Conservation (phyloP, 768 basidiomycete species). For the Leccinum rimulosum region DNA sequence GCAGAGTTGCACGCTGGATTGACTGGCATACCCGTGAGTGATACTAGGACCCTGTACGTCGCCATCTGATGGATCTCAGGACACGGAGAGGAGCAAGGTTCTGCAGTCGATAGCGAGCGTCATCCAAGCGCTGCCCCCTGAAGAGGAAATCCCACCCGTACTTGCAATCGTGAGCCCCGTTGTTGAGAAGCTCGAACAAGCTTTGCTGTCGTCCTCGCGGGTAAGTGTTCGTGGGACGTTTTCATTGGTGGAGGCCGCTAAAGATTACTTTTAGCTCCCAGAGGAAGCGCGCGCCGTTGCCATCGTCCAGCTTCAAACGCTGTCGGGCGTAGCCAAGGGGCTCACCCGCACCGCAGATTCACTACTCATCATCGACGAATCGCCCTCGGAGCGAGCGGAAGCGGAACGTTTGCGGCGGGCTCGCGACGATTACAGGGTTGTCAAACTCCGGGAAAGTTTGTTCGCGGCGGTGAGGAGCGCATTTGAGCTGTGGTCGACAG, state of each 20-base stretch:
- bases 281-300: constrained; percentile 67
- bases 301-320: constrained; percentile 72
- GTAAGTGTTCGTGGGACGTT: constrained; percentile 37
- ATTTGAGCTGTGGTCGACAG: constrained; percentile 76
- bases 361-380: constrained; percentile 54
- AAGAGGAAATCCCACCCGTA: constrained; percentile 74
- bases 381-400: constrained; percentile 51
- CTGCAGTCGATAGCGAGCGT: constrained; percentile 92
- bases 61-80: constrained; percentile 38
- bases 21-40: constrained; percentile 66
- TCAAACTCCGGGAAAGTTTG: constrained; percentile 64
- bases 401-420: constrained; percentile 55
- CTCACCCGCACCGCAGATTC: constrained; percentile 77
- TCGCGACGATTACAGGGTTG: constrained; percentile 60
- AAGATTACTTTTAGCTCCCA: constrained; percentile 45
- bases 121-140: constrained; percentile 82
- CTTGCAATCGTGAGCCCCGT: constrained; percentile 79
- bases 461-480: constrained; percentile 56
- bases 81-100: constrained; percentile 86
- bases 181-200: constrained; percentile 62
- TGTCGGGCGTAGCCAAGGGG: constrained; percentile 85
- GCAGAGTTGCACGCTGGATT: constrained; percentile 79
- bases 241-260: neutral
- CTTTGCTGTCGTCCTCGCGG: constrained; percentile 50
- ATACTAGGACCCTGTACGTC: neutral